Evolutionary conservation across 177 flowering plant genomes (phyloP).

Genomic region (Vitis hybrid): DNA sequence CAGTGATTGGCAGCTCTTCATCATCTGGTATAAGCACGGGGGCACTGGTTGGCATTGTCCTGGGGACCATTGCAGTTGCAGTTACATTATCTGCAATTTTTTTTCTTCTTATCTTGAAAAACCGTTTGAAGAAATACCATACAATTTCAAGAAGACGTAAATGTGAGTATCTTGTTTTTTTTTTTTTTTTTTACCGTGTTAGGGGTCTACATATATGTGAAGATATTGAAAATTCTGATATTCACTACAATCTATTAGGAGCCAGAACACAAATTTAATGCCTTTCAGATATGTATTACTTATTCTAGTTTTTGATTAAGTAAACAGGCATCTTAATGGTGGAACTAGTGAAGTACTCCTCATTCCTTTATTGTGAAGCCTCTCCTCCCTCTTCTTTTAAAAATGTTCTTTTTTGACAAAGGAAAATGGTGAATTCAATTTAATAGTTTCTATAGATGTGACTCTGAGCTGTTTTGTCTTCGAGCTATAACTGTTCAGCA

Average conservation of each 20-base stretch:
- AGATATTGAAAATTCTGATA: too few relatives aligned
- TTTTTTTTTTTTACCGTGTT: too few relatives aligned
- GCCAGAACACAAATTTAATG: not conserved
- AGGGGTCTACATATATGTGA: too few relatives aligned
- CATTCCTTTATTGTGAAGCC: not conserved
- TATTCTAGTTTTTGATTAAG: not conserved
- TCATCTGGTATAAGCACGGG: conserved; percentile 47
- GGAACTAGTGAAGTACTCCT: not conserved
- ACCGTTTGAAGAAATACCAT: conserved; percentile 8
- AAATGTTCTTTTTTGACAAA: not conserved
- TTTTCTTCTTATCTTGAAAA: conserved; percentile 28
- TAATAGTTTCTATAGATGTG: not conserved
- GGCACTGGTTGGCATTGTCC: conserved; percentile 48
- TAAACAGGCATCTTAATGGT: not conserved
- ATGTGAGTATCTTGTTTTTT: conserved; percentile 24
- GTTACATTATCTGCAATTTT: conserved; percentile 40
- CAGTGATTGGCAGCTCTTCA: conserved; percentile 22
- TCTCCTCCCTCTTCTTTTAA: not conserved
- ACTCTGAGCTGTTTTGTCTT: not conserved
- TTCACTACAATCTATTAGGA: not conserved
- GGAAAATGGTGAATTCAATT: not conserved
- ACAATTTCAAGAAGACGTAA: conserved; percentile 22
- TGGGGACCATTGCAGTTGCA: conserved; percentile 49
- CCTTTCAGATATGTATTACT: not conserved
- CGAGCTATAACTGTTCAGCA: not conserved